phyloP scores from a whole-genome alignment of 179 eudicot species.

The Drosera spatulata region DNA sequence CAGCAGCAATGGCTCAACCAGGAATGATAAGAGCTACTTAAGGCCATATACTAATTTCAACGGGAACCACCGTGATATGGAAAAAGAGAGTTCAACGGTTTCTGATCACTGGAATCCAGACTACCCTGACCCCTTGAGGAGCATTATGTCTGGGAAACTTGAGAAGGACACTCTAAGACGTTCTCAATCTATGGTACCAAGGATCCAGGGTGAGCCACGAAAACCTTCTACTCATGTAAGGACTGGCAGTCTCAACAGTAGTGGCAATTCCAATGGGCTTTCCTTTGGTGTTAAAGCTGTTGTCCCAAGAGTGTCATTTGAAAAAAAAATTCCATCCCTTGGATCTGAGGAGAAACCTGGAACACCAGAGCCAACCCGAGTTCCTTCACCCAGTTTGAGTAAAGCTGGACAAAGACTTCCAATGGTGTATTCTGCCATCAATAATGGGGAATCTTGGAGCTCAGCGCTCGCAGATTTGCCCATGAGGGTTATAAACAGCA shows the following conservation, averaged over 20 bases:
- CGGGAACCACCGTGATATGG: slow-evolving; percentile 49
- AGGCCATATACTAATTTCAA: slow-evolving; percentile 49
- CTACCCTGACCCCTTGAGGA: slow-evolving; percentile 35
- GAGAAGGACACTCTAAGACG: slow-evolving; percentile 57
- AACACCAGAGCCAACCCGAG: slow-evolving; percentile 39
- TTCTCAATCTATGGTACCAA: slow-evolving; percentile 57
- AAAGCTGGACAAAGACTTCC: slow-evolving; percentile 48
- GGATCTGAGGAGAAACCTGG: slow-evolving; percentile 51
- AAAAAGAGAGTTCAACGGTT: slow-evolving; percentile 31
- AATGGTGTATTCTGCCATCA: slow-evolving; percentile 28
- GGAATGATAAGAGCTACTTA: slow-evolving; percentile 24
- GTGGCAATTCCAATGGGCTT: slow-evolving; percentile 18
- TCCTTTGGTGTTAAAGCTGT: slow-evolving; percentile 12
- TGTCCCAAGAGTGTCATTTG: slow-evolving; percentile 48
- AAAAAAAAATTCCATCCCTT: slow-evolving; percentile 53
- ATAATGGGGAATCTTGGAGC: slow-evolving; percentile 59
- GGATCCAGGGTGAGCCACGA: slow-evolving; percentile 42
- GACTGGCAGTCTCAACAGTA: slow-evolving; percentile 17
- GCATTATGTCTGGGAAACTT: slow-evolving; percentile 25
- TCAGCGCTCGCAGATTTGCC: slow-evolving; percentile 87
- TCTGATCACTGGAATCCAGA: slow-evolving; percentile 37
- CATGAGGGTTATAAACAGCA: slow-evolving; percentile 25
- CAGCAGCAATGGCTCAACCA: slow-evolving; percentile 38
- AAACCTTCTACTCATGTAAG: slow-evolving; percentile 24
- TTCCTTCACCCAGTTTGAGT: slow-evolving; percentile 59